Percentiles rank a stretch among this genome's conserved stretches.
These are phyloP conservation scores for Populus alba DNA, from an alignment of 345 rosid genomes.

Conservation along the genomic window DNA sequence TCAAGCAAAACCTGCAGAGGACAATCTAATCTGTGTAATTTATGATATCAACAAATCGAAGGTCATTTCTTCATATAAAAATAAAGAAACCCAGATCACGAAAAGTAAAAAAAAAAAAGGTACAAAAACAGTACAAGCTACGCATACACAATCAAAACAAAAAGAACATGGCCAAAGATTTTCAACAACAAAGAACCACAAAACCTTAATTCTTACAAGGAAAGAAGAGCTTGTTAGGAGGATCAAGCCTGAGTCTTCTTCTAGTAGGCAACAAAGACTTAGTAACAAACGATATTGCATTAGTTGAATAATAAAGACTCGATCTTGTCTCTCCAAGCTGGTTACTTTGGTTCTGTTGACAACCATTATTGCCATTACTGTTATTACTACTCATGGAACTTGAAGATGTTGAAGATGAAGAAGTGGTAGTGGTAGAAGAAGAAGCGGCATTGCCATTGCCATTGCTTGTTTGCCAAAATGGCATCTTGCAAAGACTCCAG, in stretches of 20 bases:
- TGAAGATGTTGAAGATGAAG: conserved; percentile 26
- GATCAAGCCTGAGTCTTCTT: conserved; percentile 72
- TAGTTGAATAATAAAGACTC: conserved; percentile 28
- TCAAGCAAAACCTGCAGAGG: background rate
- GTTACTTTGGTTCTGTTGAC: conserved; percentile 35
- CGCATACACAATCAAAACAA: background rate
- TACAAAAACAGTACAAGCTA: background rate
- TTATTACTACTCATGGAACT: conserved; percentile 26
- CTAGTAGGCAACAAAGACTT: conserved; percentile 65
- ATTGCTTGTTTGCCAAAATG: conserved; percentile 54
- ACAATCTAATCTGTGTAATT: background rate
- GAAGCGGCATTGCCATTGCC: conserved; percentile 5
- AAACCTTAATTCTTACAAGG: conserved; percentile 44
- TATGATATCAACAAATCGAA: background rate
- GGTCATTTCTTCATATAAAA: background rate
- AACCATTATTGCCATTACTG: conserved; percentile 14
- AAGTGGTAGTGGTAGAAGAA: conserved; percentile 35
- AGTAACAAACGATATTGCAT: conserved; percentile 51
- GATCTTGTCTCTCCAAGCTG: conserved; percentile 36
- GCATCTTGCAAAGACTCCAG: conserved; percentile 49
- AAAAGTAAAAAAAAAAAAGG: background rate
- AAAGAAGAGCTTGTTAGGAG: conserved; percentile 67
- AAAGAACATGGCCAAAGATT: background rate
- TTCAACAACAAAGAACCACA: background rate
- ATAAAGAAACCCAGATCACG: conserved; percentile 11